Evolutionary conservation across 768 basidiomycete genomes (phyloP).

Genomic region (Boletales sp.): DNA sequence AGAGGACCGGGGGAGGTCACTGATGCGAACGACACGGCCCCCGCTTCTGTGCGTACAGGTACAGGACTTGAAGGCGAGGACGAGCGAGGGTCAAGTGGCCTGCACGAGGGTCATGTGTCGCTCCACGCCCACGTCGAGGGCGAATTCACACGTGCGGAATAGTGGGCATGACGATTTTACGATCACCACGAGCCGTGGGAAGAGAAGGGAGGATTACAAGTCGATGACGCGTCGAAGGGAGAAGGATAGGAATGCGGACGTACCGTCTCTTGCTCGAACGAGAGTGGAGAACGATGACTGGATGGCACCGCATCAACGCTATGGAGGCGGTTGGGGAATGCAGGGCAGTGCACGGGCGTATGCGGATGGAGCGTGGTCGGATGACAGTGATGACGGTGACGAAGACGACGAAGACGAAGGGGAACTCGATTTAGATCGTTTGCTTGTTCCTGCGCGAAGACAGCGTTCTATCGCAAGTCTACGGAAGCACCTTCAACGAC

Average conservation of each 20-base stretch:
- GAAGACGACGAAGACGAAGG: slow-evolving; percentile 48
- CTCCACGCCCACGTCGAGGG: slow-evolving; percentile 66
- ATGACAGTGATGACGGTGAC: slow-evolving; percentile 35
- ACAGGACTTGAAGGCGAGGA: slow-evolving; percentile 27
- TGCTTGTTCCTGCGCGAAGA: slow-evolving; percentile 67
- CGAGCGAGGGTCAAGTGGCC: slow-evolving; percentile 38
- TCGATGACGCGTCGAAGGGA: slow-evolving; percentile 21
- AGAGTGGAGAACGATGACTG: slow-evolving; percentile 57
- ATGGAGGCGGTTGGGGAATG: slow-evolving; percentile 32
- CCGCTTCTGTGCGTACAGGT: slow-evolving; percentile 33
- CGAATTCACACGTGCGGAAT: slow-evolving; percentile 41
- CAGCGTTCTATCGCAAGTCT: slow-evolving; percentile 74
- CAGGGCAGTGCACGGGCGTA: slow-evolving; percentile 14
- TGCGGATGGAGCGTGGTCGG: slow-evolving; percentile 13
- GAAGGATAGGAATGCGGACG: slow-evolving; percentile 31
- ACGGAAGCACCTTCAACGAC: slow-evolving; percentile 52
- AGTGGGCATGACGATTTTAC: slow-evolving; percentile 20
- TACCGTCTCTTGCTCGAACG: slow-evolving; percentile 63
- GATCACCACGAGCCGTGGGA: slow-evolving; percentile 16
- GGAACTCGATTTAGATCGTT: slow-evolving; percentile 61
- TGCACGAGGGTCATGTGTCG: slow-evolving; percentile 60
- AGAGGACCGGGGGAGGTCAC: slow-evolving; percentile 16
- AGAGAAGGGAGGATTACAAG: slow-evolving; percentile 20
- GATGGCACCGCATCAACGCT: slow-evolving; percentile 34
- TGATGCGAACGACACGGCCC: slow-evolving; percentile 20